These are phyloP conservation scores for Suillus weaverae DNA, from an alignment of 768 basidiomycete genomes.

Conservation along the genomic window DNA sequence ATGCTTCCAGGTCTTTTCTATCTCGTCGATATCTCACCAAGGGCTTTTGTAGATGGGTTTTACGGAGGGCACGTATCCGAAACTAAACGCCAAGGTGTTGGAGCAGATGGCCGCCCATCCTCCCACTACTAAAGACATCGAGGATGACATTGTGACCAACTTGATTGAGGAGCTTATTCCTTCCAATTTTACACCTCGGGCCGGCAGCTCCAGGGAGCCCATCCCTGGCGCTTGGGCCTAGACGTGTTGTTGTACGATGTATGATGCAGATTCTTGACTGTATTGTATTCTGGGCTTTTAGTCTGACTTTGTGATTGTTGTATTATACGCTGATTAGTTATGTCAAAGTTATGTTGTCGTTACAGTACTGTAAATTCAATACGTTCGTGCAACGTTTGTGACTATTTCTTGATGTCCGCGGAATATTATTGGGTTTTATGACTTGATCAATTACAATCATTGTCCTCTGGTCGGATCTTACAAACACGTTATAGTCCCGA, in stretches of 20 bases:
- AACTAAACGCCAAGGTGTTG: slow-evolving; percentile 49
- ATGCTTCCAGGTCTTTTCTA: slow-evolving; percentile 40
- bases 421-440: too few species aligned
- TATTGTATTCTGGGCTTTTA: neutral
- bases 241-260: neutral
- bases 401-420: neutral
- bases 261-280: neutral
- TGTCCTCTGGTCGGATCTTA: neutral
- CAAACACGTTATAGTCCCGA: neutral
- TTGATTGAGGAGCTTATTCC: slow-evolving; percentile 60
- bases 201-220: slow-evolving; percentile 31
- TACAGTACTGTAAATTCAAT: neutral
- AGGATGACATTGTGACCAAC: slow-evolving; percentile 66
- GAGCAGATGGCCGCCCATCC: slow-evolving; percentile 45
- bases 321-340: slow-evolving; percentile 3
- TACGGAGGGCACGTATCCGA: slow-evolving; percentile 55
- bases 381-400: neutral
- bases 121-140: slow-evolving; percentile 50
- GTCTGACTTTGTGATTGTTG: neutral
- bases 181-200: slow-evolving; percentile 37
- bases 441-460: neutral
- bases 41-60: slow-evolving; percentile 66
- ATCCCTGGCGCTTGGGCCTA: slow-evolving; percentile 51
- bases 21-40: slow-evolving; percentile 12
- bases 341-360: neutral